Conservation (phyloP, 2,329 filamentous ascomycete species). For the Xylariaceae sp. region DNA sequence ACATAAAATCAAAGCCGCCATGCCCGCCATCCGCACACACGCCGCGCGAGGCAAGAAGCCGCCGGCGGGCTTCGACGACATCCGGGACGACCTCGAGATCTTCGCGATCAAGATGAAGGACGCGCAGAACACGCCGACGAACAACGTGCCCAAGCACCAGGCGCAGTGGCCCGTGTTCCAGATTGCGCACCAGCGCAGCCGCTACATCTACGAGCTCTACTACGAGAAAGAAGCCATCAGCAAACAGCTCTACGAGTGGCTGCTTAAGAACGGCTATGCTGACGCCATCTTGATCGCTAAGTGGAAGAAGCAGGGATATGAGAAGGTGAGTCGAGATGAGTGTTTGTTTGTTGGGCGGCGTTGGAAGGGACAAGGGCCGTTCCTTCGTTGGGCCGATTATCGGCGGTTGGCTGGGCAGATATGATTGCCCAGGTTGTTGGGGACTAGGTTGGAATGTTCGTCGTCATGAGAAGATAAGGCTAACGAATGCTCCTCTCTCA, state of each 20-base stretch:
- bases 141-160: constrained; percentile 77
- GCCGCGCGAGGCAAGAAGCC: constrained; percentile 75
- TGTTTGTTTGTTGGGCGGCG: neutral
- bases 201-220: constrained; percentile 96
- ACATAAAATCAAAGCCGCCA: constrained; percentile 1
- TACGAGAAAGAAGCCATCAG: constrained; percentile 96
- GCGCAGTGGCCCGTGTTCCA: constrained; percentile 97
- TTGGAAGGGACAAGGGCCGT: too few species aligned
- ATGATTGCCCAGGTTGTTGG: neutral
- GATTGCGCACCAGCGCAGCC: constrained; percentile 84
- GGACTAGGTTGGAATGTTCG: neutral
- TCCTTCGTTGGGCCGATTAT: too few species aligned
- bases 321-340: constrained; percentile 61
- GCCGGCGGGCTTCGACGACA: constrained; percentile 80
- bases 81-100: constrained; percentile 79
- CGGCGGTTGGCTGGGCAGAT: neutral
- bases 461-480: neutral
- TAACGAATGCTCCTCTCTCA: neutral
- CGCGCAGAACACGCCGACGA: constrained; percentile 82
- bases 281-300: constrained; percentile 95
- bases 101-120: constrained; percentile 92
- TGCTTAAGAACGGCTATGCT: constrained; percentile 94
- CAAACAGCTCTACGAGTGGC: constrained; percentile 88
- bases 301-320: constrained; percentile 99
- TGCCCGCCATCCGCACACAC: constrained; percentile 69